Evolutionary conservation across 345 rosid genomes (phyloP).

Genomic region (Ceriops zippeliana): DNA sequence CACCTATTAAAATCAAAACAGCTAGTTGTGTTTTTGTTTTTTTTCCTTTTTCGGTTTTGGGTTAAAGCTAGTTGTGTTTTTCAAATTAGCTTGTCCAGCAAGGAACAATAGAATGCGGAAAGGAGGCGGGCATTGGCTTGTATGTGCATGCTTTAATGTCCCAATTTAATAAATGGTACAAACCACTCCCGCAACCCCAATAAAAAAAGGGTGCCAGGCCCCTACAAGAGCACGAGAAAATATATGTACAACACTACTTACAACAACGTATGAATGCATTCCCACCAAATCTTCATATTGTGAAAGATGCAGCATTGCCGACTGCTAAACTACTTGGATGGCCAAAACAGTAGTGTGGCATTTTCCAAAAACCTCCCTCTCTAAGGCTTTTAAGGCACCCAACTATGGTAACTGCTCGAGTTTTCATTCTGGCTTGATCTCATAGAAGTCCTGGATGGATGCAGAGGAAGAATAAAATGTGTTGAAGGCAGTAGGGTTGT

Average conservation of each 20-base stretch:
- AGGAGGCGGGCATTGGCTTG: too few species aligned
- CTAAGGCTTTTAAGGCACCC: neutral
- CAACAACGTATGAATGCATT: neutral
- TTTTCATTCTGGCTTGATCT: conserved; percentile 3
- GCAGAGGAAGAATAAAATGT: conserved; percentile 26
- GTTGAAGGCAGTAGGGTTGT: conserved; percentile 26
- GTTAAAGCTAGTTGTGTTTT: too few species aligned
- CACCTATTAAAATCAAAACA: too few species aligned
- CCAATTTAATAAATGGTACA: too few species aligned
- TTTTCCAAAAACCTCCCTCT: neutral
- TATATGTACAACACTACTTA: neutral
- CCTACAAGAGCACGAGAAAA: too few species aligned
- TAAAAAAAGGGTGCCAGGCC: too few species aligned
- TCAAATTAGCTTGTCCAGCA: too few species aligned
- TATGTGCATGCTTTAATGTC: too few species aligned
- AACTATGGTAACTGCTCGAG: neutral
- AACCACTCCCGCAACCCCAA: too few species aligned
- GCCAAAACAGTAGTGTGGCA: neutral
- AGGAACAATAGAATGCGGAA: too few species aligned
- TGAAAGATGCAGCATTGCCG: neutral
- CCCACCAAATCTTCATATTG: neutral
- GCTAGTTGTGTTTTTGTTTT: too few species aligned
- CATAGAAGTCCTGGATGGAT: conserved; percentile 7
- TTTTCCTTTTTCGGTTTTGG: too few species aligned
- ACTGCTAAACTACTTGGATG: neutral